Evolutionary conservation across 768 basidiomycete genomes (phyloP).

Genomic region (Leccinum sublutescens): DNA sequence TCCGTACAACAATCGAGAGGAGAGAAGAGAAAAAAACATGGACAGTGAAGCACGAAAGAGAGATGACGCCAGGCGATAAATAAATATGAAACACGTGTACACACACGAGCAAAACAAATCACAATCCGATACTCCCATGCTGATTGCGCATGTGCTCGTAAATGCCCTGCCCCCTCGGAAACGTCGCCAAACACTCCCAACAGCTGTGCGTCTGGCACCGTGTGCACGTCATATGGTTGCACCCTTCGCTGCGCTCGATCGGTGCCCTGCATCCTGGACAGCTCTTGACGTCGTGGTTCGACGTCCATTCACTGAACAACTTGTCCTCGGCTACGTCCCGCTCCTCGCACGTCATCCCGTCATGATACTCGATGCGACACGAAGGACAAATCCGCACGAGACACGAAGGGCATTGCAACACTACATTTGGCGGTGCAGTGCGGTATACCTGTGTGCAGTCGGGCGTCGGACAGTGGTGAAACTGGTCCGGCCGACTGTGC

Average conservation of each 20-base stretch:
- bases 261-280: slow-evolving; percentile 71
- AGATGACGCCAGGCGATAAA: slow-evolving; percentile 1
- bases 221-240: slow-evolving; percentile 81
- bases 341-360: slow-evolving; percentile 64
- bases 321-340: slow-evolving; percentile 49
- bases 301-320: slow-evolving; percentile 64
- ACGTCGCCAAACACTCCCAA: slow-evolving; percentile 76
- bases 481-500: slow-evolving; percentile 57
- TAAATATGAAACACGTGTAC: not conserved
- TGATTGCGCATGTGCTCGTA: slow-evolving; percentile 71
- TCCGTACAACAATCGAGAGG: slow-evolving; percentile 17
- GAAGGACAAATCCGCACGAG: slow-evolving; percentile 64
- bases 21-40: not conserved
- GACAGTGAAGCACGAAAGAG: slow-evolving; percentile 2
- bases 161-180: slow-evolving; percentile 65
- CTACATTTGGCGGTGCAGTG: slow-evolving; percentile 43
- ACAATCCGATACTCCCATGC: slow-evolving; percentile 64
- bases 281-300: slow-evolving; percentile 61
- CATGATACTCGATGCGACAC: slow-evolving; percentile 61
- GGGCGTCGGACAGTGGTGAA: slow-evolving; percentile 75
- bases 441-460: slow-evolving; percentile 79
- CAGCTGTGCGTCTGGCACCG: slow-evolving; percentile 76
- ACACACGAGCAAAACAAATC: not conserved
- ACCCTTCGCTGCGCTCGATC: slow-evolving; percentile 74
- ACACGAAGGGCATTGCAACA: slow-evolving; percentile 71